phyloP scores from a whole-genome alignment of 108 stramenopile species.

The Craspedostauros australis region DNA sequence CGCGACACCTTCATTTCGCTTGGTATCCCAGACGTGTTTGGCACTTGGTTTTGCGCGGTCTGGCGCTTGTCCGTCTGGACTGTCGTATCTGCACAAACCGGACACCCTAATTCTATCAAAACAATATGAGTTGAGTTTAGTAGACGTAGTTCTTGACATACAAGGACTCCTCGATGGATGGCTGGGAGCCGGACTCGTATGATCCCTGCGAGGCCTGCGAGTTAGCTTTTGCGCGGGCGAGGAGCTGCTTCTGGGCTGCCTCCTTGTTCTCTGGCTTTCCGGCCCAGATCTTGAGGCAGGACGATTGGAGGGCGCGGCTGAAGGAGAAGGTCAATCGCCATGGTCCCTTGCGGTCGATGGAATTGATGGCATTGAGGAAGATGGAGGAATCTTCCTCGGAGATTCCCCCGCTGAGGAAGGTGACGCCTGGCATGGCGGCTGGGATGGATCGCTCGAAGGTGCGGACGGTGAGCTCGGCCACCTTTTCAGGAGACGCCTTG shows the following conservation, averaged over 20 bases:
- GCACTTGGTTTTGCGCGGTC: too few relatives aligned
- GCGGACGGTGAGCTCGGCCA: conserved; percentile 5
- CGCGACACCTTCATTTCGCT: too few relatives aligned
- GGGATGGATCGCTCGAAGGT: conserved; percentile 10
- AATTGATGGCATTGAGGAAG: conserved; percentile 6
- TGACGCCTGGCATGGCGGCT: conserved; percentile 11
- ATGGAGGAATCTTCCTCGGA: conserved; percentile 13
- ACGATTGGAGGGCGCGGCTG: conserved; percentile 10
- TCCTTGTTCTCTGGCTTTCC: conserved; percentile 5
- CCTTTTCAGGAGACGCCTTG: not conserved
- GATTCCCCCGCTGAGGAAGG: conserved; percentile 10
- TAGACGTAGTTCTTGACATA: conserved; percentile 14
- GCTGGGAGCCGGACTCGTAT: conserved; percentile 8
- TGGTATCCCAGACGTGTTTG: too few relatives aligned
- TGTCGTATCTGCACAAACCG: too few relatives aligned
- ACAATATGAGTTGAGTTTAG: too few relatives aligned
- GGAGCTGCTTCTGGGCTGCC: conserved; percentile 5
- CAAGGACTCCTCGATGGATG: conserved; percentile 9
- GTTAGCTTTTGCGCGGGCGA: conserved; percentile 10
- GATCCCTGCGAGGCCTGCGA: conserved; percentile 4
- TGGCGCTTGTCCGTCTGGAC: too few relatives aligned
- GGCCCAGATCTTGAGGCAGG: conserved; percentile 6
- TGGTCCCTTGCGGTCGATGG: conserved; percentile 1
- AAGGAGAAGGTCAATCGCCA: conserved; percentile 4
- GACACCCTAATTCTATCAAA: too few relatives aligned